phyloP scores from a whole-genome alignment of 768 basidiomycete genomes.

The Postia placenta region DNA sequence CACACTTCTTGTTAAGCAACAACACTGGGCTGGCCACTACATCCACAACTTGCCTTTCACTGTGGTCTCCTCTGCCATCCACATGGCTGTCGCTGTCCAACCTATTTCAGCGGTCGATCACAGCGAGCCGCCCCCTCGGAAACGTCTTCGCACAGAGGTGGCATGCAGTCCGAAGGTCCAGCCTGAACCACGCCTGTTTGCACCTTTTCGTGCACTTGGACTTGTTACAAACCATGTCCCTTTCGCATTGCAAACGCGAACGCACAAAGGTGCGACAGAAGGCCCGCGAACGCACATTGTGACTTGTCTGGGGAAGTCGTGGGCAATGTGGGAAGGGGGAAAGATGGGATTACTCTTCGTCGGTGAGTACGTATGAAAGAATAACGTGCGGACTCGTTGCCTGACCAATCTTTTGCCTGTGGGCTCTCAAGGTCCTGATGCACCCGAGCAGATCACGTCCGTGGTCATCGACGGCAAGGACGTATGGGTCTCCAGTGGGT shows the following conservation, averaged over 20 bases:
- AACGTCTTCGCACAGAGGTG: constrained; percentile 39
- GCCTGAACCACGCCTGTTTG: constrained; percentile 53
- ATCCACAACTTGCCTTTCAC: no score
- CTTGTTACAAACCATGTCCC: constrained; percentile 89
- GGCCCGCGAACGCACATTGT: constrained; percentile 80
- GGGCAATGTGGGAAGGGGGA: constrained; percentile 95
- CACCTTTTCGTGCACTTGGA: constrained; percentile 94
- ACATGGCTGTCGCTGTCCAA: no score
- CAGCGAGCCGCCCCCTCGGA: constrained; percentile 40
- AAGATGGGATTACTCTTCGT: constrained; percentile 92
- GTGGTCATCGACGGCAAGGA: constrained; percentile 81
- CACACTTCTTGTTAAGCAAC: background rate
- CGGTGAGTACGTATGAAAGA: constrained; percentile 49
- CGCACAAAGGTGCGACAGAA: constrained; percentile 77
- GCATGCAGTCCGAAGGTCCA: background rate
- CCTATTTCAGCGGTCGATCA: constrained; percentile 8
- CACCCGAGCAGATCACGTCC: constrained; percentile 62
- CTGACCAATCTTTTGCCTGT: background rate
- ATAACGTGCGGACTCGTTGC: background rate
- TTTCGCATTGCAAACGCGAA: constrained; percentile 80
- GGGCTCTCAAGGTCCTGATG: constrained; percentile 66
- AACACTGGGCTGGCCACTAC: no score
- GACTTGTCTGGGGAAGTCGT: constrained; percentile 82
- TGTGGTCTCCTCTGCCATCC: no score
- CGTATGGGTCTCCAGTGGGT: constrained; percentile 75